These are phyloP conservation scores for Monilinia fructicola DNA, from an alignment of 2,329 filamentous ascomycete species.

Conservation along the genomic window DNA sequence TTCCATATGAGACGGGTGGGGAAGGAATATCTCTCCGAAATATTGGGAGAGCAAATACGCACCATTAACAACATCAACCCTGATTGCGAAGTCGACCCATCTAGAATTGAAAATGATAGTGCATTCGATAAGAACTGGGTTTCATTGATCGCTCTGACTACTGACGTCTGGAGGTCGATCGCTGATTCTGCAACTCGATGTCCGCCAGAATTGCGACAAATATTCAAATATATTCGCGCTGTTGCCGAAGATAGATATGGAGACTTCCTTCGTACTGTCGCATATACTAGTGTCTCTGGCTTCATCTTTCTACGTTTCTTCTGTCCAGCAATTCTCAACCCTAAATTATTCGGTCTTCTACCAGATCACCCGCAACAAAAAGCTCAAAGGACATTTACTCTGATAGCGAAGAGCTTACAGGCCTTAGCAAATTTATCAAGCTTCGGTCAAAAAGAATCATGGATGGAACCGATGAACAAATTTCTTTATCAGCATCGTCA, in stretches of 20 bases:
- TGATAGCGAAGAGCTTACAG: slow-evolving; percentile 90
- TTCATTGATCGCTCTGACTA: slow-evolving; percentile 72
- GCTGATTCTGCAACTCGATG: slow-evolving; percentile 70
- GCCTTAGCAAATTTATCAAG: slow-evolving; percentile 86
- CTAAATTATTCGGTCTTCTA: slow-evolving; percentile 86
- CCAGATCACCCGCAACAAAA: slow-evolving; percentile 77
- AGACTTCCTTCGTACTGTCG: slow-evolving; percentile 83
- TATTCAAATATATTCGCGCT: slow-evolving; percentile 87
- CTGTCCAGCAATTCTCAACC: slow-evolving; percentile 92
- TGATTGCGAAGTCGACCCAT: slow-evolving; percentile 94
- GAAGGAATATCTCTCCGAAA: slow-evolving; percentile 87
- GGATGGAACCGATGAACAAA: slow-evolving; percentile 98
- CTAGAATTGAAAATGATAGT: slow-evolving; percentile 63
- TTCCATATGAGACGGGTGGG: slow-evolving; percentile 94
- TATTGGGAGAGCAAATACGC: slow-evolving; percentile 77
- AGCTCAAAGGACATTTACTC: slow-evolving; percentile 82
- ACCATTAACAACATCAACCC: slow-evolving; percentile 90
- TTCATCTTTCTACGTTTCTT: slow-evolving; percentile 95
- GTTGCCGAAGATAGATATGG: slow-evolving; percentile 94
- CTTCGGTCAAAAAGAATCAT: slow-evolving; percentile 93
- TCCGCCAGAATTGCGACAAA: slow-evolving; percentile 76
- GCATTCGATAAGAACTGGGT: slow-evolving; percentile 84
- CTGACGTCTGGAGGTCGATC: slow-evolving; percentile 83
- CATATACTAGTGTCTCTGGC: slow-evolving; percentile 91
- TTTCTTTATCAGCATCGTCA: slow-evolving; percentile 75